These are phyloP conservation scores for Phyllosticta citriasiana DNA, from an alignment of 2,329 filamentous ascomycete genomes.

Conservation along the genomic window DNA sequence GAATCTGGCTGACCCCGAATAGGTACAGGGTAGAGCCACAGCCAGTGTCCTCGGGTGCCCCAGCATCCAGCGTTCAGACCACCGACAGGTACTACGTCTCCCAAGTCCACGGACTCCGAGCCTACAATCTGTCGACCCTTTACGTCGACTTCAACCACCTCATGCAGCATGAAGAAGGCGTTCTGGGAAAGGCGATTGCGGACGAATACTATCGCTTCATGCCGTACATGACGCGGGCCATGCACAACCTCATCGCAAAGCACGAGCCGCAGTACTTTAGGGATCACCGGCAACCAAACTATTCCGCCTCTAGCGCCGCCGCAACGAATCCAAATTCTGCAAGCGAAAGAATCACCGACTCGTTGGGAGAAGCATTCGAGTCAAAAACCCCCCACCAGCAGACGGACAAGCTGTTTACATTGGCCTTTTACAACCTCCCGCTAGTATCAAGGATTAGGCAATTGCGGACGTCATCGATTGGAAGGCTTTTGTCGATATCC, in stretches of 20 bases:
- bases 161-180: slow-evolving; percentile 59
- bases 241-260: slow-evolving; percentile 90
- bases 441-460: slow-evolving; percentile 78
- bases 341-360: slow-evolving; percentile 33
- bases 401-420: slow-evolving; percentile 88
- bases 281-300: slow-evolving; percentile 74
- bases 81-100: slow-evolving; percentile 79
- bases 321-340: slow-evolving; percentile 55
- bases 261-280: slow-evolving; percentile 91
- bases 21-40: slow-evolving; percentile 57
- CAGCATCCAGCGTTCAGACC: slow-evolving; percentile 58
- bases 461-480: slow-evolving; percentile 80
- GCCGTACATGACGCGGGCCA: slow-evolving; percentile 76
- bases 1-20: slow-evolving; percentile 2
- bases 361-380: slow-evolving; percentile 39
- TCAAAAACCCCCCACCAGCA: slow-evolving; percentile 77
- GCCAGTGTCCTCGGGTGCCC: slow-evolving; percentile 47
- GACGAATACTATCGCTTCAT: slow-evolving; percentile 91
- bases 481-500: slow-evolving; percentile 87
- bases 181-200: slow-evolving; percentile 75
- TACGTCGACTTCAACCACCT: slow-evolving; percentile 86
- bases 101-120: slow-evolving; percentile 68
- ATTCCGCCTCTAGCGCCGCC: slow-evolving; percentile 59
- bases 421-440: slow-evolving; percentile 89
- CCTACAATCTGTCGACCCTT: slow-evolving; percentile 68